These are phyloP conservation scores for Stephania cephalantha DNA, from an alignment of 164 flowering plant genomes.

Conservation along the genomic window DNA sequence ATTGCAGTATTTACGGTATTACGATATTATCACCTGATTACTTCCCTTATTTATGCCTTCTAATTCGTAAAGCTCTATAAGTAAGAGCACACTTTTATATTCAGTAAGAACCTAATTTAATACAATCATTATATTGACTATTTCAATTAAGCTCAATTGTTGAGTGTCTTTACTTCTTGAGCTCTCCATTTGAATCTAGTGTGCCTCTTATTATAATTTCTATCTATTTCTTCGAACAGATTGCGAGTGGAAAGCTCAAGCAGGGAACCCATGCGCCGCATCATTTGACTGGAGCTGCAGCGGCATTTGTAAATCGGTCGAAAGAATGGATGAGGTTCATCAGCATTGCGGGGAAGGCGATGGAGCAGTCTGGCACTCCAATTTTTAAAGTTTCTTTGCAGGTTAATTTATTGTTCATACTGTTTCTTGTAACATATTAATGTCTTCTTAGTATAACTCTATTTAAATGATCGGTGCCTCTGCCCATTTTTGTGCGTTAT, in stretches of 20 bases:
- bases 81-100: too few species aligned
- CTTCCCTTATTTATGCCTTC: too few species aligned
- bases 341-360: constrained; percentile 80
- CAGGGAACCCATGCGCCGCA: constrained; percentile 89
- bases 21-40: too few species aligned
- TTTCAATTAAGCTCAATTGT: too few species aligned
- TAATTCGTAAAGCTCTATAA: too few species aligned
- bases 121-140: too few species aligned
- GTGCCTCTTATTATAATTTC: too few species aligned
- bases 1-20: too few species aligned
- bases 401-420: not conserved
- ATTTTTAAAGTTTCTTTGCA: constrained; percentile 31
- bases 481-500: not conserved
- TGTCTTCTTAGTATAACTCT: too few species aligned
- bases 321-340: constrained; percentile 82
- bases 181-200: too few species aligned
- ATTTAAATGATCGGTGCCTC: not conserved
- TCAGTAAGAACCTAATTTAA: too few species aligned
- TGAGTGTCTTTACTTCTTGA: not conserved
- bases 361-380: constrained; percentile 72
- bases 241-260: constrained; percentile 91
- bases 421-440: constrained; percentile 23
- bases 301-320: constrained; percentile 83
- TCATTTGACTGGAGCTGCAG: constrained; percentile 98
- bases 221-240: constrained; percentile 25